Percentiles rank a stretch among this genome's conserved stretches.
phyloP scores from a whole-genome alignment of 164 flowering plant genomes.

The Pachysandra terminalis region DNA sequence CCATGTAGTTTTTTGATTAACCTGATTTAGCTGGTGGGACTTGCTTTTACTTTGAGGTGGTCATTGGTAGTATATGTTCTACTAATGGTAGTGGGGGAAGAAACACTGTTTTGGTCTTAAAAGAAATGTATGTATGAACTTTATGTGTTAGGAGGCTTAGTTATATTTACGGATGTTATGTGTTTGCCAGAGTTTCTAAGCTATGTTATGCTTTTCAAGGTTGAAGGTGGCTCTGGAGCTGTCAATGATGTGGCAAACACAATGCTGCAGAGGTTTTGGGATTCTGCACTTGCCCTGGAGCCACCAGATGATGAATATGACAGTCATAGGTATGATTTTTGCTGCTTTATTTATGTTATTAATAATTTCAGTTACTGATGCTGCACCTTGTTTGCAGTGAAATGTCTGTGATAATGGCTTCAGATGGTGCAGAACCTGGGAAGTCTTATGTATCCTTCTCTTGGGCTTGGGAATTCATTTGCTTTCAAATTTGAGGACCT shows the following conservation, averaged over 20 bases:
- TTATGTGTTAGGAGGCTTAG: too few relatives aligned
- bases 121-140: too few relatives aligned
- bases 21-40: too few relatives aligned
- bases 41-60: too few relatives aligned
- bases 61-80: too few relatives aligned
- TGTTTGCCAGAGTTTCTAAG: not conserved
- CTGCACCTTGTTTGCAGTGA: conserved; percentile 49
- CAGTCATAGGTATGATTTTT: conserved; percentile 56
- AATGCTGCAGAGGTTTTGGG: conserved; percentile 99
- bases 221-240: conserved; percentile 74
- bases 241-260: conserved; percentile 82
- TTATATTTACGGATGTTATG: too few relatives aligned
- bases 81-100: too few relatives aligned
- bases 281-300: conserved; percentile 84
- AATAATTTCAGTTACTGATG: conserved; percentile 10
- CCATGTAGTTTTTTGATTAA: too few relatives aligned
- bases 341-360: not conserved
- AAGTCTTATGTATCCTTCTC: conserved; percentile 66
- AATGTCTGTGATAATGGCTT: conserved; percentile 58
- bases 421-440: conserved; percentile 59
- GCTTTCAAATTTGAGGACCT: conserved; percentile 82
- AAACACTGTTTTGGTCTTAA: too few relatives aligned
- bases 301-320: conserved; percentile 84
- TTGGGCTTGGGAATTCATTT: conserved; percentile 86
- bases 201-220: conserved; percentile 35